Base-by-base conservation (phyloP, 306 rosid species). In the Morella rubra region DNA sequence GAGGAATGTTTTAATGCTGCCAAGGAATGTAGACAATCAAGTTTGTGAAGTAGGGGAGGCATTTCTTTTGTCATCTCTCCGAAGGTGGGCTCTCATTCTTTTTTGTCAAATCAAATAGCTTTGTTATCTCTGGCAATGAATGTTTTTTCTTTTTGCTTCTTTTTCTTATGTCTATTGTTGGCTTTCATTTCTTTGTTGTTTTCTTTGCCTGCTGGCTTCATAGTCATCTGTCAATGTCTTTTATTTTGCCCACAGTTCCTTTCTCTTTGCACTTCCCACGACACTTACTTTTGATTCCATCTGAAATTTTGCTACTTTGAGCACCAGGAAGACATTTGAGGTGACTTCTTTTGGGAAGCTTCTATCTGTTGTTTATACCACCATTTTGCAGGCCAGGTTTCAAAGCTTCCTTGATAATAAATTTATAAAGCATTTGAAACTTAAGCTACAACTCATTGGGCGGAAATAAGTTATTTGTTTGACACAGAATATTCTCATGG, bases 41-140 rank as follows among this genome's bases (percentile, higher is more conserved):
- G 90, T 76, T 16, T 92, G 97, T 81, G 93, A 92, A 67, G 92
- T 95, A 79, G 93, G 96, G 54, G 99, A 95, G 89, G 88, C 96
- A 69, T 92, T 89, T 92, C 80, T 95, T 69, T 45, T 95, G 62
- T 95, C 97, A 16, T 92, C 99, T 62, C 81, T 95, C 5, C 84
- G 91, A 82, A 92, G 99, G 99, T 95, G 78, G 80, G 71, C 68
- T 67, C 69, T 74, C 78, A 14, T 51, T 54, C 82, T 64, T 59
- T 14, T 15, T 19, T 12, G 37, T 9, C 51, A 32, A 65, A 71
- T 60, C 73, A 24, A 27, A 19, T 0, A 41, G 18, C 42, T 22
- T 42, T 59, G 44, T 42, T 46, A 1, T 18, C 13, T 44, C 52
- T 50, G 55, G 14, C 24, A 19, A 19, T 52, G 32, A 67, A 50